phyloP scores from a whole-genome alignment of 768 basidiomycete genomes.

The Piloderma croceum region DNA sequence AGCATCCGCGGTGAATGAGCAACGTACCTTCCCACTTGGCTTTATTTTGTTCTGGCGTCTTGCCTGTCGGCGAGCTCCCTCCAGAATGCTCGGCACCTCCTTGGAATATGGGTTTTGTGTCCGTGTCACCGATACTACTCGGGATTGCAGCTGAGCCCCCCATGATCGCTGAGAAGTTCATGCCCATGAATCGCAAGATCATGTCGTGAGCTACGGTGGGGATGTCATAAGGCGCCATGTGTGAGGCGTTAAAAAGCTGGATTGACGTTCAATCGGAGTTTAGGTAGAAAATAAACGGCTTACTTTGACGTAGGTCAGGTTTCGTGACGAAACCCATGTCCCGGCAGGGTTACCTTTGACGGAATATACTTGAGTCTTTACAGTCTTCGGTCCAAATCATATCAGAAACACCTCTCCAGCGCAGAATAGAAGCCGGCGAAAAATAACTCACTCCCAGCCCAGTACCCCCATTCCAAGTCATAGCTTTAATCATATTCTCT shows the following conservation, averaged over 20 bases:
- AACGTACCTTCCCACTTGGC: conserved; percentile 86
- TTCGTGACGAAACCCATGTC: conserved; percentile 85
- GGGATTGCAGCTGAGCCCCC: conserved; percentile 80
- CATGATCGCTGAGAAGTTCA: conserved; percentile 76
- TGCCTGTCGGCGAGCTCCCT: conserved; percentile 39
- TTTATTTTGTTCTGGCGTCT: conserved; percentile 72
- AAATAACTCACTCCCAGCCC: conserved; percentile 70
- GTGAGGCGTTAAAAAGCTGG: conserved; percentile 88
- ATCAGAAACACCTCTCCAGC: conserved; percentile 2
- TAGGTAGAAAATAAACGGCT: conserved; percentile 5
- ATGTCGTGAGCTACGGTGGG: conserved; percentile 91
- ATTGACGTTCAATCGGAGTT: background rate
- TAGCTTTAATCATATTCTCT: conserved; percentile 73
- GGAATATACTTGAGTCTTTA: conserved; percentile 66
- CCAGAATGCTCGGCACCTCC: conserved; percentile 36
- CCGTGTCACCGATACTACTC: conserved; percentile 63
- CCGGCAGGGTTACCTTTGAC: conserved; percentile 77
- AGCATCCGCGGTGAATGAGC: background rate
- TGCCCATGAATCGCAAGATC: conserved; percentile 96
- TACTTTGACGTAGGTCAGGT: conserved; percentile 91
- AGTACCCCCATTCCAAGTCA: conserved; percentile 81
- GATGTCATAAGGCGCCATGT: conserved; percentile 90
- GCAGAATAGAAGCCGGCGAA: background rate
- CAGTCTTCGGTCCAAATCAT: conserved; percentile 41
- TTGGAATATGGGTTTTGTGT: conserved; percentile 59